Base-by-base conservation (phyloP, 768 basidiomycete species). In the Amanita jacksonii region DNA sequence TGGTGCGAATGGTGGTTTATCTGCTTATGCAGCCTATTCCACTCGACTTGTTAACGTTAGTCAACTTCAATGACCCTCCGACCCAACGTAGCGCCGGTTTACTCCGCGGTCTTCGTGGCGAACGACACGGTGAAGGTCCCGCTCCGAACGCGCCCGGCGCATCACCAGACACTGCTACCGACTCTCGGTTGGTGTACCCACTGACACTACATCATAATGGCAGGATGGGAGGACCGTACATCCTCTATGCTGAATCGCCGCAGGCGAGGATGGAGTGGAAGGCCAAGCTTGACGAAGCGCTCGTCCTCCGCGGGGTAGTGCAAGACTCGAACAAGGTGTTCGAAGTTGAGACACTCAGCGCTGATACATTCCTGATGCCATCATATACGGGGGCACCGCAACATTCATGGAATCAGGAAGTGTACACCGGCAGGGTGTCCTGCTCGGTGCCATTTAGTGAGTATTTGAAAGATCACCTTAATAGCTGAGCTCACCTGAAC, bases 291-390 rank as follows among this genome's bases (percentile, higher is more conserved):
- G 81, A 88, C 46, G 90, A 94, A 61, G 91, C 92, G 6, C 73
- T 90, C 31, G 86, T 82, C 7, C 55, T 94, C 49, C 77, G 93
- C 18, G 80, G 78, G 54, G 83, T 86, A 28, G 90, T 92, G 15
- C 85, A 93, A 53, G 93, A 97, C 53, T 79, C 82, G 23, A 91
- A 89, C 62, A 91, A 89, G 65, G 88, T 91, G n/a, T 96, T 97
- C 54, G 92, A 93, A 63, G 73, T 91, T 51, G 88, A 89, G 55
- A 86, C 84, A 2, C 72, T 96, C 32, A 93, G 91, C 57, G 70
- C 76, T 15, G 87, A 92, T 53, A 91, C 89, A 0, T 96, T 96
- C 70, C 65, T 79, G 44, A 73, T 88, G 0, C 83, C 86, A 0
- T 73, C 78, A 0, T 64, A 79, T 47, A 65, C 70, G 12, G 67